phyloP scores from a whole-genome alignment of 1,284 basidiomycete species.

The Cutaneotrichosporon cutaneum region DNA sequence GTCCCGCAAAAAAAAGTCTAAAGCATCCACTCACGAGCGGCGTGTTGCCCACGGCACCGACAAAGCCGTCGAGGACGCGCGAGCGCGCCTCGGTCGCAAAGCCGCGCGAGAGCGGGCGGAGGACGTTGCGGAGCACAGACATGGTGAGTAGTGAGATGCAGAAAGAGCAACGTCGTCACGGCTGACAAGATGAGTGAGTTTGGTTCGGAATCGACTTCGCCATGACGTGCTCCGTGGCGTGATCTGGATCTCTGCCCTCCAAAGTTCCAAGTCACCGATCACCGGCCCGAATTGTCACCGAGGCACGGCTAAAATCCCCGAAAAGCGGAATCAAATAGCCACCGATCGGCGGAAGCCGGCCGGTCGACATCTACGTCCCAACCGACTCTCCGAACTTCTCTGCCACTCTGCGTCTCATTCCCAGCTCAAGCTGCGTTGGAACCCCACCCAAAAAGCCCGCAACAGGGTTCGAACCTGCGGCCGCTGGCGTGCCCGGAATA shows the following conservation, averaged over 20 bases:
- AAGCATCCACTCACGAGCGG: conserved; percentile 67
- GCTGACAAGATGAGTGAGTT: neutral
- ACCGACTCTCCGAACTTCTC: no score
- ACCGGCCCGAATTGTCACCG: neutral
- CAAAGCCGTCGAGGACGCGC: conserved; percentile 72
- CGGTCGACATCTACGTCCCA: no score
- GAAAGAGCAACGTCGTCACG: neutral
- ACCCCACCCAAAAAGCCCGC: conserved; percentile 11
- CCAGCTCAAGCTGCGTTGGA: no score
- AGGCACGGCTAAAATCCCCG: neutral
- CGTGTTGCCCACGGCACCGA: conserved; percentile 88
- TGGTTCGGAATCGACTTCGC: neutral
- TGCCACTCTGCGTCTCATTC: no score
- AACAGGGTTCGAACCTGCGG: conserved; percentile 19
- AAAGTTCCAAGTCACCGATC: neutral
- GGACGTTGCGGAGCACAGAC: conserved; percentile 21
- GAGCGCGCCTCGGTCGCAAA: conserved; percentile 44
- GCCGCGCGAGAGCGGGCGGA: conserved; percentile 26
- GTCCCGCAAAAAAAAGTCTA: neutral
- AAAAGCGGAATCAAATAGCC: neutral
- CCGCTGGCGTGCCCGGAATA: no score
- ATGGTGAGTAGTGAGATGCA: conserved; percentile 11
- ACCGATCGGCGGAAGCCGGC: no score
- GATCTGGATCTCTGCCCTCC: neutral
- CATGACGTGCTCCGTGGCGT: conserved; percentile 2